Base-by-base conservation (phyloP, 208 protist genomes). In the Crithidia expoeki region DNA sequence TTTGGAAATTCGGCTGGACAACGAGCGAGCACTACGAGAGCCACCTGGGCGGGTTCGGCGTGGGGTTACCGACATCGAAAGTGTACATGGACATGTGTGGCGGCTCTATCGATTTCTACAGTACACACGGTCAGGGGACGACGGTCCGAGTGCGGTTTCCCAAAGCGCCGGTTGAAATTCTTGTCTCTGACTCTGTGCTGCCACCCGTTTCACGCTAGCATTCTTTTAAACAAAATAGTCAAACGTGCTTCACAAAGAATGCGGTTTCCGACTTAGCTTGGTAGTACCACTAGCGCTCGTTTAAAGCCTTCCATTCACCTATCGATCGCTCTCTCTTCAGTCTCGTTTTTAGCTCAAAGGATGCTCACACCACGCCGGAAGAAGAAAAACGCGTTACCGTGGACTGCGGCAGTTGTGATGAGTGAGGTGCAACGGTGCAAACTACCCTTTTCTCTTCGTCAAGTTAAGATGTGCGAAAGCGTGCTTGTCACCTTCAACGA, bases 1-100 rank as follows among this genome's bases (percentile, higher is more conserved):
- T 94, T 51, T 96, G 92, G 89, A 76, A 83, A 42, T 96, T 96
- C 62, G 92, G 92, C n/a, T 96, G 86, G 84, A 90, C 91, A 6
- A 93, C 91, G 40, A 90, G 83, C 49, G 71, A 78, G 34, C 79
- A 86, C 51, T 76, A 86, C 57, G 76, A 88, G 57, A 85, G 82
- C 32, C 63, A 81, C 28, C 81, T 96, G 14, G 79, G 81, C 68
- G 92, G 92, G 9, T 93, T 94, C 32, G 92, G 92, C 32, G 80
- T 96, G 27, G 92, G 92, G 0, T 66, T 96, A 6, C 81, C 92
- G 0, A 93, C 82, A 12, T 94, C 89, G 38, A 93, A 94, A 65
- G 86, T 94, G 33, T 96, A 94, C 80, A 89, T 89, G 83, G 87
- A 92, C 49, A 76, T 94, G 62, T 96, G 86, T 78, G 86, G 81